These are phyloP conservation scores for Pontederia paniculata DNA, from an alignment of 176 grass and related monocot species.

Conservation along the genomic window DNA sequence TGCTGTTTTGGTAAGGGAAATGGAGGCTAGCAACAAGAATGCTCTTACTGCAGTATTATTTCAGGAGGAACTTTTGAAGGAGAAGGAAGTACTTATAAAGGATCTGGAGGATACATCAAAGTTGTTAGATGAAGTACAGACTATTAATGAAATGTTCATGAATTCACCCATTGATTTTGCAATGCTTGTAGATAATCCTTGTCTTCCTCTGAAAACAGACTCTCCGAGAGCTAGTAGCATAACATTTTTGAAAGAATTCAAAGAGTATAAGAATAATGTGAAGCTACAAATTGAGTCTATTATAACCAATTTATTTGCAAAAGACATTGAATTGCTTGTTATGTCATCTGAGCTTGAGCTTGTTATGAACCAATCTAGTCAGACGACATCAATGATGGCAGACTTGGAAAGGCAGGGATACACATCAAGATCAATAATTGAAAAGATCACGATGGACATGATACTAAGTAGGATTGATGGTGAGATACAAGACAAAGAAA, in stretches of 20 bases:
- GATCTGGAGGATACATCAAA: conserved; percentile 22
- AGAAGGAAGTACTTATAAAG: conserved; percentile 46
- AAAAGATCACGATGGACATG: conserved; percentile 39
- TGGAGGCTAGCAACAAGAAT: conserved; percentile 55
- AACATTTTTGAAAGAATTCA: conserved; percentile 26
- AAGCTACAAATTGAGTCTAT: conserved; percentile 34
- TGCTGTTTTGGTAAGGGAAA: conserved; percentile 43
- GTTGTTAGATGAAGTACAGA: conserved; percentile 14
- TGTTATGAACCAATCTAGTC: conserved; percentile 16
- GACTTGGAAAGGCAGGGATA: conserved; percentile 30
- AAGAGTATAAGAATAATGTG: conserved; percentile 24
- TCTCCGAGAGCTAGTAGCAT: conserved; percentile 12
- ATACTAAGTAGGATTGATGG: conserved; percentile 47
- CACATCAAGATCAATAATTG: conserved; percentile 29
- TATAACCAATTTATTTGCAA: conserved; percentile 27
- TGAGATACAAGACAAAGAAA: conserved; percentile 28
- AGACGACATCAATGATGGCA: conserved; percentile 6
- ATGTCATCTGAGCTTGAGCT: conserved; percentile 33
- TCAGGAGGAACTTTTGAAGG: conserved; percentile 19
- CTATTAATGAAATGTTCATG: conserved; percentile 33
- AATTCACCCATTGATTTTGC: conserved; percentile 28
- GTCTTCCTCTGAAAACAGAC: conserved; percentile 18
- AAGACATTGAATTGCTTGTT: conserved; percentile 49
- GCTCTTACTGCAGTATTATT: conserved; percentile 29
- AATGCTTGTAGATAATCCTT: conserved; percentile 5